Conservation (phyloP, 257 asterid species). For the Capsicum pubescens region DNA sequence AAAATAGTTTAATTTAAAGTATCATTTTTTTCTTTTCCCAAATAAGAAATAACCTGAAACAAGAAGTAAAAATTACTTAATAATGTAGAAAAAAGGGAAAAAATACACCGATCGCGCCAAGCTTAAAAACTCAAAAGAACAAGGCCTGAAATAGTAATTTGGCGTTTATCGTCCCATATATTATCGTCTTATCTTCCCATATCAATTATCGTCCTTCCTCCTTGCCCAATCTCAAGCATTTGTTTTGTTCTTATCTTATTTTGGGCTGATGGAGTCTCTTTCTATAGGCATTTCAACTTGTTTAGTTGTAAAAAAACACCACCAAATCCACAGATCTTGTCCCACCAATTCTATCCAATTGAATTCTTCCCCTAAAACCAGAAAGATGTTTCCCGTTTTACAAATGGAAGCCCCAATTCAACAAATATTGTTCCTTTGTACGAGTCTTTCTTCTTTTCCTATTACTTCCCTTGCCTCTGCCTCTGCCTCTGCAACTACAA, state of each 20-base stretch:
- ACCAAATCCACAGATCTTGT: constrained; percentile 46
- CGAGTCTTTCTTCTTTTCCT: constrained; percentile 56
- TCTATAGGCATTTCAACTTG: constrained; percentile 61
- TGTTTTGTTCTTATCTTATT: not conserved
- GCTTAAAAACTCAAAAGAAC: not conserved
- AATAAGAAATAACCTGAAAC: too few species aligned
- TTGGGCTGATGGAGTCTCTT: constrained; percentile 68
- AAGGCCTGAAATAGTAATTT: not conserved
- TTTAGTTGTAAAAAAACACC: constrained; percentile 48
- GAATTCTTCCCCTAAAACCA: constrained; percentile 23
- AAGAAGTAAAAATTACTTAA: too few species aligned
- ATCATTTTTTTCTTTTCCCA: too few species aligned
- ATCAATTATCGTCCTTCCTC: constrained; percentile 40
- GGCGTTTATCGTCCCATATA: constrained; percentile 59
- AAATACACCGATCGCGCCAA: too few species aligned
- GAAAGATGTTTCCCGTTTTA: constrained; percentile 19
- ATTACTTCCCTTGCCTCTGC: constrained; percentile 69
- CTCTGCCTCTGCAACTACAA: constrained; percentile 61
- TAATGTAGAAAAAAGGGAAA: too few species aligned
- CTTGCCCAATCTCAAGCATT: not conserved
- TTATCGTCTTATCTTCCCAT: constrained; percentile 59
- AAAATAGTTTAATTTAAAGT: too few species aligned
- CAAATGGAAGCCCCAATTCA: constrained; percentile 30
- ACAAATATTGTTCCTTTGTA: constrained; percentile 40
- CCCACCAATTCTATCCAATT: constrained; percentile 37